Evolutionary conservation across 768 basidiomycete genomes (phyloP).

Genomic region (Lactifluus hygrophoroides): DNA sequence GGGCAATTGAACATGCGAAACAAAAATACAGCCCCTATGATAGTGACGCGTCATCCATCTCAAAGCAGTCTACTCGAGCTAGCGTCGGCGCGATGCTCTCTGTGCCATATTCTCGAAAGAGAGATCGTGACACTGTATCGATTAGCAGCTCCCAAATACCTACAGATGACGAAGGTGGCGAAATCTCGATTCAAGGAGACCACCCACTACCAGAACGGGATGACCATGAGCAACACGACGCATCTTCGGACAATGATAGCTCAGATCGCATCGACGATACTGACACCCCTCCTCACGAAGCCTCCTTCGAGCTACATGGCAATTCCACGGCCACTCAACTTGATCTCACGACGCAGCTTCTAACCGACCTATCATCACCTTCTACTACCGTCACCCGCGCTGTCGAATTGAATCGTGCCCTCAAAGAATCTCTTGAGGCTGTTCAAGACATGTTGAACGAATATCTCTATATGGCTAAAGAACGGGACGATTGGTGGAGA

Average conservation of each 20-base stretch:
- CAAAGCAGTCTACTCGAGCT: conserved; percentile 15
- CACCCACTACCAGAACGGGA: not conserved
- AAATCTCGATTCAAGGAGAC: not conserved
- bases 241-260: conserved; percentile 39
- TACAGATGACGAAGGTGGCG: conserved; percentile 22
- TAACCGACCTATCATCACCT: conserved; percentile 38
- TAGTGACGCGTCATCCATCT: conserved; percentile 34
- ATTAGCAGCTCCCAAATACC: conserved; percentile 21
- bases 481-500: conserved; percentile 78
- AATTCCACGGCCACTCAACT: conserved; percentile 68
- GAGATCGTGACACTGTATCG: conserved; percentile 16
- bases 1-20: conserved; percentile 64
- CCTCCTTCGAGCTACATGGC: conserved; percentile 54
- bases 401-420: conserved; percentile 37
- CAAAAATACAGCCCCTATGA: conserved; percentile 33
- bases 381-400: conserved; percentile 25
- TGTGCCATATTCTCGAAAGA: conserved; percentile 5
- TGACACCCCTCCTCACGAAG: conserved; percentile 46
- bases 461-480: conserved; percentile 58
- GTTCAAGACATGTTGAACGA: conserved; percentile 56
- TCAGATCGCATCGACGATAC: conserved; percentile 22
- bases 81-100: conserved; percentile 7
- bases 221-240: conserved; percentile 30
- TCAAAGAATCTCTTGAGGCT: conserved; percentile 50
- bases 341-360: conserved; percentile 62